These are phyloP conservation scores for Suillus weaverae DNA, from an alignment of 768 basidiomycete species.

Conservation along the genomic window DNA sequence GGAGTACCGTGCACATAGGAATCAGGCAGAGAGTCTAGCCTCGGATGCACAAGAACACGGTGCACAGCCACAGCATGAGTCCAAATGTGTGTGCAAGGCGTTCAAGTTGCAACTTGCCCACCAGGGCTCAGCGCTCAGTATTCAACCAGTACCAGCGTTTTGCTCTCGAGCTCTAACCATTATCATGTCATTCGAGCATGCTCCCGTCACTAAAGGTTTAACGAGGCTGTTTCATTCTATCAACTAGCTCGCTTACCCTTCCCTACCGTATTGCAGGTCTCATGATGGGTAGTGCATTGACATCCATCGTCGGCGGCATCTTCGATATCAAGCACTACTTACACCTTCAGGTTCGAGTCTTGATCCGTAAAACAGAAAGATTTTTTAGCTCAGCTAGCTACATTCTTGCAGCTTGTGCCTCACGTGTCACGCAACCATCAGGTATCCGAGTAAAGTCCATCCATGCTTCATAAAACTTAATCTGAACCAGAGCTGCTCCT, in stretches of 20 bases:
- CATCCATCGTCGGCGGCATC: slow-evolving; percentile 72
- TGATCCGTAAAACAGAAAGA: slow-evolving; percentile 5
- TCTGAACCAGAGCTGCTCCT: slow-evolving; percentile 30
- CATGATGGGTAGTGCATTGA: slow-evolving; percentile 69
- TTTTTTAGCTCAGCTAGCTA: slow-evolving; percentile 5
- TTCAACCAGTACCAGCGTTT: not conserved
- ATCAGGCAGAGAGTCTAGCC: not conserved
- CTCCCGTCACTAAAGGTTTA: slow-evolving; percentile 81
- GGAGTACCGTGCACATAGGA: too few species aligned
- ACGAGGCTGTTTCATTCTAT: not conserved
- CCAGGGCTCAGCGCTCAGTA: too few species aligned
- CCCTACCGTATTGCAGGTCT: slow-evolving; percentile 51
- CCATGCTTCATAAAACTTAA: slow-evolving; percentile 22
- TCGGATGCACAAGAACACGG: too few species aligned
- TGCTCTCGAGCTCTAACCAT: not conserved
- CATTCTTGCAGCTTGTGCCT: slow-evolving; percentile 63
- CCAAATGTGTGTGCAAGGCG: not conserved
- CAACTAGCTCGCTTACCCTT: slow-evolving; percentile 1
- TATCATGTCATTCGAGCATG: slow-evolving; percentile 79
- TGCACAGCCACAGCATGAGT: slow-evolving; percentile 1
- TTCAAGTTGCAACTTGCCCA: not conserved
- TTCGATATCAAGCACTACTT: slow-evolving; percentile 89
- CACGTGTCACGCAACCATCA: slow-evolving; percentile 91
- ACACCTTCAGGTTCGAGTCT: slow-evolving; percentile 66
- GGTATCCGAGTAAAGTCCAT: slow-evolving; percentile 40